These are phyloP conservation scores for Bipolaris zeicola DNA, from an alignment of 2,329 filamentous ascomycete species.

Conservation along the genomic window DNA sequence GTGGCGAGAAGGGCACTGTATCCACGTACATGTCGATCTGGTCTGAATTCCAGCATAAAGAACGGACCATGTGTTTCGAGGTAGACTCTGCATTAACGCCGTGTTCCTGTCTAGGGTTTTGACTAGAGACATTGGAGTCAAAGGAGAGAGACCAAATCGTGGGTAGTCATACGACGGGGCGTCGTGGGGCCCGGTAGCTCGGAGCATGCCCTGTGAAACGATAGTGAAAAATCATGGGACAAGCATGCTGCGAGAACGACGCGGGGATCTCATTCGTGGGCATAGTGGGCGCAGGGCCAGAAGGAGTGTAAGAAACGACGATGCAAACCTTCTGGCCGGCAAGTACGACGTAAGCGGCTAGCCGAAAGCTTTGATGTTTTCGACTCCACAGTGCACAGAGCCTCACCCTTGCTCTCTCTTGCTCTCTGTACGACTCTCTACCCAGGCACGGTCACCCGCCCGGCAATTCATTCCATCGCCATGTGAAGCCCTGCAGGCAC, in stretches of 20 bases:
- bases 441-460: background rate
- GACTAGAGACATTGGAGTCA: background rate
- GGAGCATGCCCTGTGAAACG: background rate
- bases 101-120: background rate
- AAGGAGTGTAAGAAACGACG: background rate
- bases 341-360: background rate
- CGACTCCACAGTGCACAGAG: background rate
- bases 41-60: background rate
- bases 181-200: background rate
- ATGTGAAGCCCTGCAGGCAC: background rate
- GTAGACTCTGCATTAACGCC: background rate
- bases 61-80: conserved; percentile 1
- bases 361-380: background rate
- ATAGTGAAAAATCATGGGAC: background rate
- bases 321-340: conserved; percentile 1
- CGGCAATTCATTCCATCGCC: background rate
- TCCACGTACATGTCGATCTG: background rate
- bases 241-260: background rate
- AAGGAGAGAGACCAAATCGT: background rate
- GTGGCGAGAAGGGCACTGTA: background rate
- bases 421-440: background rate
- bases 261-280: background rate
- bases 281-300: background rate
- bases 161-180: background rate
- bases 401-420: background rate